phyloP scores from a whole-genome alignment of 768 basidiomycete species.

The Suillus sp. region DNA sequence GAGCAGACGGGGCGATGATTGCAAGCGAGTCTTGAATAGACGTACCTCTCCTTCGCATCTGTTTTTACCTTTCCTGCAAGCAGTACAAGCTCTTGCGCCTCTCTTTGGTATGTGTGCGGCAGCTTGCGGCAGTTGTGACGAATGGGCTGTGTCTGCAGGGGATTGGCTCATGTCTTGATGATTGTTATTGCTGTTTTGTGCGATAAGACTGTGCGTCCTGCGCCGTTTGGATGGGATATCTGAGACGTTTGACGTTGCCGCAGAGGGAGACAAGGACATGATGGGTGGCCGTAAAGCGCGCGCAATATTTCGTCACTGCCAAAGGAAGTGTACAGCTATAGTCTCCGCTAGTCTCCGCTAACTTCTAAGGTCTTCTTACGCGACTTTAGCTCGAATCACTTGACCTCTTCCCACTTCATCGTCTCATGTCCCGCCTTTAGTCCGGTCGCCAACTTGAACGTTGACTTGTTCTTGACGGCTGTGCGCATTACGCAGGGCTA shows the following conservation, averaged over 20 bases:
- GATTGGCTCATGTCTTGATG: slow-evolving; percentile 38
- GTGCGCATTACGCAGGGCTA: background rate
- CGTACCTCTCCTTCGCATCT: slow-evolving; percentile 89
- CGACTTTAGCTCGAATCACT: slow-evolving; percentile 14
- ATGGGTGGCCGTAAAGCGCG: slow-evolving; percentile 21
- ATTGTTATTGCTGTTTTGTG: slow-evolving; percentile 13
- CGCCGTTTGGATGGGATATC: slow-evolving; percentile 61
- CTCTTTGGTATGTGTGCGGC: slow-evolving; percentile 80
- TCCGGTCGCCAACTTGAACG: background rate
- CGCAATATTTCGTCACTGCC: slow-evolving; percentile 13
- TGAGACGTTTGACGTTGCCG: slow-evolving; percentile 57
- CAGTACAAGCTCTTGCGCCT: slow-evolving; percentile 86
- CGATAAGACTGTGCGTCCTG: slow-evolving; percentile 43
- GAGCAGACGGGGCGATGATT: slow-evolving; percentile 49
- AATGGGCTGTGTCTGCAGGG: slow-evolving; percentile 33
- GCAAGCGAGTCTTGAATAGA: slow-evolving; percentile 32
- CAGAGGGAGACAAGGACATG: slow-evolving; percentile 71
- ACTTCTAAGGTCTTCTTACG: slow-evolving; percentile 1
- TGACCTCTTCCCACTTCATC: slow-evolving; percentile 10
- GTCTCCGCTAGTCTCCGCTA: slow-evolving; percentile 8
- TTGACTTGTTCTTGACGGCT: background rate
- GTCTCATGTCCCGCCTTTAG: background rate
- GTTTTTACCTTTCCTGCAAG: slow-evolving; percentile 91
- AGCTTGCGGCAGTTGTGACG: slow-evolving; percentile 31
- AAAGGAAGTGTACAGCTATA: slow-evolving; percentile 20